Percentiles rank a stretch among this genome's conserved stretches.
Conservation (phyloP, 2,329 filamentous ascomycete genomes). For the Phialophora verrucosa region DNA sequence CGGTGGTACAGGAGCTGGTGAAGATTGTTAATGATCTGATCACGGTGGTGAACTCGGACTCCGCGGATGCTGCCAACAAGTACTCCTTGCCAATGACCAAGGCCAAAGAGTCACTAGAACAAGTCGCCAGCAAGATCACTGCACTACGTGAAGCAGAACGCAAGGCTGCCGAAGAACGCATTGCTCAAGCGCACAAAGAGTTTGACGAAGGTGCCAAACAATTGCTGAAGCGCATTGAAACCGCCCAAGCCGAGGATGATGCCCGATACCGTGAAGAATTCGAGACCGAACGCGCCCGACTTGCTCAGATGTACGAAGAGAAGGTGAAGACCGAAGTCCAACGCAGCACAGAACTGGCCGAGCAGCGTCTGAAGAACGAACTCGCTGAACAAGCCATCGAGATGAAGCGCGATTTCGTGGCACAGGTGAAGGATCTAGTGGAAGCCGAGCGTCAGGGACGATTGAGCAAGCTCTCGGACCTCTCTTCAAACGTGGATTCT, state of each 20-base stretch:
- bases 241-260: constrained; percentile 80
- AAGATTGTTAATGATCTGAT: constrained; percentile 97
- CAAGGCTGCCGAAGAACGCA: constrained; percentile 74
- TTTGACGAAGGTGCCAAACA: constrained; percentile 88
- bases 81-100: constrained; percentile 80
- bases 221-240: constrained; percentile 85
- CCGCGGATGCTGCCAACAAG: constrained; percentile 63
- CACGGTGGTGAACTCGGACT: constrained; percentile 86
- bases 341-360: constrained; percentile 77
- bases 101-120: constrained; percentile 81
- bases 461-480: constrained; percentile 80
- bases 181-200: constrained; percentile 72
- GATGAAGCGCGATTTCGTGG: constrained; percentile 82
- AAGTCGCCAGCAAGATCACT: constrained; percentile 78
- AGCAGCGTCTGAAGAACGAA: constrained; percentile 81
- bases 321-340: constrained; percentile 80
- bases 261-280: constrained; percentile 85
- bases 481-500: constrained; percentile 77
- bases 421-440: constrained; percentile 78
- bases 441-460: constrained; percentile 87
- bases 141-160: constrained; percentile 72
- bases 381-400: constrained; percentile 89
- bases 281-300: constrained; percentile 80
- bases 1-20: constrained; percentile 88
- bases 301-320: constrained; percentile 77